phyloP scores from a whole-genome alignment of 1,284 basidiomycete genomes.

The Ceratobasidium sp. region DNA sequence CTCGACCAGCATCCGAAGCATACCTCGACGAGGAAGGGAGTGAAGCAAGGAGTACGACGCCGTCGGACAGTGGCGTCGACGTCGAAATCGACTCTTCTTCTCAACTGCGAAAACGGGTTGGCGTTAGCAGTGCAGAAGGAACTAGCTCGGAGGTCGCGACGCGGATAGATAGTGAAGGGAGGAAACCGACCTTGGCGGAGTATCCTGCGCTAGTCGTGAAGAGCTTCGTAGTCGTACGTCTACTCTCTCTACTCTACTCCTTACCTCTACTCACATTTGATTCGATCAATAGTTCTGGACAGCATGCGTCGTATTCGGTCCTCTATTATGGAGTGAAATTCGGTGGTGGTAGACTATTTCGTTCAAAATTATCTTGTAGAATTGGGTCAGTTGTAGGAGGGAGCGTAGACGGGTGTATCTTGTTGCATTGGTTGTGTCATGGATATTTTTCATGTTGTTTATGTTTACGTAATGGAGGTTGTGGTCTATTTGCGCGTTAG shows the following conservation, averaged over 20 bases:
- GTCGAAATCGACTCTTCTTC: conserved; percentile 17
- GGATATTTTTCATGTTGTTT: neutral
- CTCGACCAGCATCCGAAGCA: conserved; percentile 58
- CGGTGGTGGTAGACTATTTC: conserved; percentile 62
- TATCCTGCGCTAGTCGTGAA: conserved; percentile 74
- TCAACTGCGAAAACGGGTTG: conserved; percentile 38
- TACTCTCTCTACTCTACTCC: neutral
- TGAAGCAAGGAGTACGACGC: conserved; percentile 25
- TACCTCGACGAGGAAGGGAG: conserved; percentile 13
- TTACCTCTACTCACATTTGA: conserved; percentile 25
- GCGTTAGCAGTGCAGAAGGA: neutral
- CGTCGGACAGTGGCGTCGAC: conserved; percentile 34
- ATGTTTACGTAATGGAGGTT: neutral
- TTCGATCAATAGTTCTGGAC: conserved; percentile 75
- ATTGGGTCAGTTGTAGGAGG: neutral
- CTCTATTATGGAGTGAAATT: conserved; percentile 89
- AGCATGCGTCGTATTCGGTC: conserved; percentile 87
- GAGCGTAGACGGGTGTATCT: neutral
- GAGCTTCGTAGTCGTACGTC: conserved; percentile 71
- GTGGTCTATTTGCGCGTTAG: neutral
- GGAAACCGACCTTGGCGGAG: conserved; percentile 65
- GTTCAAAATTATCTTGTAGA: neutral
- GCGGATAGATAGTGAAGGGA: conserved; percentile 43
- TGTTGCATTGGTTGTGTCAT: neutral
- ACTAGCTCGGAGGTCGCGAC: neutral